These are phyloP conservation scores for Tylopilus balloui DNA, from an alignment of 768 basidiomycete species.

Conservation along the genomic window DNA sequence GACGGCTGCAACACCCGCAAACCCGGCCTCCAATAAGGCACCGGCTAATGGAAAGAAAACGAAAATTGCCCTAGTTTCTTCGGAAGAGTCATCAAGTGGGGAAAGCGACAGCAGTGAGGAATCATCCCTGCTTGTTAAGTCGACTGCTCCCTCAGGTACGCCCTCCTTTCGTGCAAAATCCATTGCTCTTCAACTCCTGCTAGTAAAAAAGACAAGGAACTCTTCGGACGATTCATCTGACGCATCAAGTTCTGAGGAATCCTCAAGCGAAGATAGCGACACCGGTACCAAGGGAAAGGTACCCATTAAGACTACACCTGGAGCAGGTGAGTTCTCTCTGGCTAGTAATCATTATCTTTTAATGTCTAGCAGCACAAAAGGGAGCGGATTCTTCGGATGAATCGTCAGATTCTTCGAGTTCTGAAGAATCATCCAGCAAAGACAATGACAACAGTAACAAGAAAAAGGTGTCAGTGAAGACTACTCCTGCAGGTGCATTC, in stretches of 20 bases:
- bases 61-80: neutral
- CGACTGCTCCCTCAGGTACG: constrained; percentile 31
- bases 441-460: no score
- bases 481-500: no score
- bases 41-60: neutral
- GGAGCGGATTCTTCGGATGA: no score
- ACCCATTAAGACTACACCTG: neutral
- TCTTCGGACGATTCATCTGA: neutral
- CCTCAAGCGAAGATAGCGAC: neutral
- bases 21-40: neutral
- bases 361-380: no score
- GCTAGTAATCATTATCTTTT: no score
- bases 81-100: constrained; percentile 7
- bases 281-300: neutral
- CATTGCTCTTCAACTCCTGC: neutral
- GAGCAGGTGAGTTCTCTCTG: no score
- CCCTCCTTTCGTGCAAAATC: neutral
- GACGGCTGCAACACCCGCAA: constrained; percentile 30
- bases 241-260: constrained; percentile 1
- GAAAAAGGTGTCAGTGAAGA: no score
- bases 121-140: neutral
- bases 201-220: neutral
- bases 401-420: no score
- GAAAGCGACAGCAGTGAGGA: constrained; percentile 8
- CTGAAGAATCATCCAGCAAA: no score